phyloP scores from a whole-genome alignment of 2,329 filamentous ascomycete species.

The Fonsecaea nubica region DNA sequence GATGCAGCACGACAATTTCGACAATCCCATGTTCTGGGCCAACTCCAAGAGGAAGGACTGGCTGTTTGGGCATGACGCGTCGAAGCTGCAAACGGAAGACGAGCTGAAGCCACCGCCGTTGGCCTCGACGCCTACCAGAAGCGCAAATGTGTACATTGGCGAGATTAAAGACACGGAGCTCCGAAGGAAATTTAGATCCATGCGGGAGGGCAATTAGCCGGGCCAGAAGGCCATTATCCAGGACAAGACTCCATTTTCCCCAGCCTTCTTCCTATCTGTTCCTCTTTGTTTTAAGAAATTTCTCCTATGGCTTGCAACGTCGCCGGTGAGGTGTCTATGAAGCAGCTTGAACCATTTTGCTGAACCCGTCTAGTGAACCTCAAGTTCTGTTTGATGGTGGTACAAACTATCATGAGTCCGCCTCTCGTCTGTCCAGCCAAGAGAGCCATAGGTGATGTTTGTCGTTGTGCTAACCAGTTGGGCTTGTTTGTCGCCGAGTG shows the following conservation, averaged over 20 bases:
- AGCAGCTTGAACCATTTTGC: background rate
- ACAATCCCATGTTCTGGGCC: constrained; percentile 45
- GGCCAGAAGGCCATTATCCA: background rate
- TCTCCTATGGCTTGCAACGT: background rate
- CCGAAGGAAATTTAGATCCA: constrained; percentile 12
- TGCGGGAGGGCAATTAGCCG: constrained; percentile 5
- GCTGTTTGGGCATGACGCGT: constrained; percentile 42
- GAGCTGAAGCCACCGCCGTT: constrained; percentile 27
- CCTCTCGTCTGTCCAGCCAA: background rate
- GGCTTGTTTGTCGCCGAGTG: background rate
- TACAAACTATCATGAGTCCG: background rate
- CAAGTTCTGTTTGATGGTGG: background rate
- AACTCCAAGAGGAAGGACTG: constrained; percentile 40
- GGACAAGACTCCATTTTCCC: background rate
- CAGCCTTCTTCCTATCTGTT: no score
- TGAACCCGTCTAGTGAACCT: background rate
- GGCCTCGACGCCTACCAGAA: constrained; percentile 22
- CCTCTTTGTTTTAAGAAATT: no score
- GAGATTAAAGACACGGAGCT: constrained; percentile 16
- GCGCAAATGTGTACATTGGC: constrained; percentile 27
- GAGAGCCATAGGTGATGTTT: background rate
- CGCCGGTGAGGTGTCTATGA: background rate
- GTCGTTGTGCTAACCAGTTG: background rate
- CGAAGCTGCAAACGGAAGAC: constrained; percentile 15
- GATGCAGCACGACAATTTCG: constrained; percentile 39